These are phyloP conservation scores for Solanum chacoense DNA, from an alignment of 305 asterid species.

Conservation along the genomic window DNA sequence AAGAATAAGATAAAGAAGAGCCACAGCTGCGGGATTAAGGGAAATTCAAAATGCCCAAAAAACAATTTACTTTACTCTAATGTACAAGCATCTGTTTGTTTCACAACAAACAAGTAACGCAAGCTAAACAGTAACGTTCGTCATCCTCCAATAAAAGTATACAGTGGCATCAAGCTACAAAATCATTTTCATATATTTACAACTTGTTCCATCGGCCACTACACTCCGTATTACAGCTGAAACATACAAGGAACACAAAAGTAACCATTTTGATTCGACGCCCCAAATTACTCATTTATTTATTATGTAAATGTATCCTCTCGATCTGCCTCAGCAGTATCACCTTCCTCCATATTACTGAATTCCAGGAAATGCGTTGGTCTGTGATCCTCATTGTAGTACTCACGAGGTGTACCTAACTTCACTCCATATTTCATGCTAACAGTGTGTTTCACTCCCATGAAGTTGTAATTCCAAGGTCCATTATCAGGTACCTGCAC, in stretches of 20 bases:
- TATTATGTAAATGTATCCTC: constrained; percentile 64
- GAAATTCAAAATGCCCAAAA: neutral
- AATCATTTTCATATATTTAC: neutral
- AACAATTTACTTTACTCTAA: neutral
- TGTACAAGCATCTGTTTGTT: neutral
- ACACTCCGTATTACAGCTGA: neutral
- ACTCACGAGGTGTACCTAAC: constrained; percentile 84
- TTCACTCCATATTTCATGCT: constrained; percentile 93
- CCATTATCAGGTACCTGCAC: constrained; percentile 83
- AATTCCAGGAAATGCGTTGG: constrained; percentile 94
- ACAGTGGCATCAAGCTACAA: neutral
- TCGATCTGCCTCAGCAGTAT: constrained; percentile 75
- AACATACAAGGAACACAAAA: neutral
- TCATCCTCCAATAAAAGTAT: neutral
- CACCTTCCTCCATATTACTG: constrained; percentile 94
- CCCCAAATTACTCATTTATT: neutral
- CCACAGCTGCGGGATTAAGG: neutral
- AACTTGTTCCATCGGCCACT: neutral
- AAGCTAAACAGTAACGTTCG: neutral
- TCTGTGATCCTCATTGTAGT: constrained; percentile 85
- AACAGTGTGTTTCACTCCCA: constrained; percentile 87
- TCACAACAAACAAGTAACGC: neutral
- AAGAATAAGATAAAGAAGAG: neutral
- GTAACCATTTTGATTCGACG: neutral
- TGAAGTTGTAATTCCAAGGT: constrained; percentile 95